phyloP scores from a whole-genome alignment of 2,329 filamentous ascomycete genomes.

The Pseudogymnoascus destructans region DNA sequence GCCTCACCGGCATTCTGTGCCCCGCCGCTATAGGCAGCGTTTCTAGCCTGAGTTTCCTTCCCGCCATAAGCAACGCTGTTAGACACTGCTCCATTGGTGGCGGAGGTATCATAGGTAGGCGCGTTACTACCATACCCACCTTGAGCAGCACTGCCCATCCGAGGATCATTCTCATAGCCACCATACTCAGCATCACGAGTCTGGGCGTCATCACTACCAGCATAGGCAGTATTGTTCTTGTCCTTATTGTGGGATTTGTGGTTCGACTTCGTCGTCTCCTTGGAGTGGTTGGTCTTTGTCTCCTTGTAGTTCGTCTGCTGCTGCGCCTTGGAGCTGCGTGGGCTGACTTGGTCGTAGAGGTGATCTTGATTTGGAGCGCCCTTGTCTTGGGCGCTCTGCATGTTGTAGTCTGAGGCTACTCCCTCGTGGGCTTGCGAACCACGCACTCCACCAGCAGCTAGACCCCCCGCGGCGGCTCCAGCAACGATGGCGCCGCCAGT shows the following conservation, averaged over 20 bases:
- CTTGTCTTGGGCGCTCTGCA: not conserved
- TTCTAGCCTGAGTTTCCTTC: not conserved
- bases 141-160: conserved; percentile 8
- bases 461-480: not conserved
- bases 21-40: not conserved
- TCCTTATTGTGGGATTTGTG: not conserved
- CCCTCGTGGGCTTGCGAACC: not conserved
- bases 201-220: not conserved
- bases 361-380: not conserved
- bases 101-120: not conserved
- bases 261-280: not conserved
- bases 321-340: not conserved
- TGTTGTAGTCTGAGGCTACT: not conserved
- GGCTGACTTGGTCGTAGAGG: not conserved
- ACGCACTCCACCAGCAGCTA: not conserved
- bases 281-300: not conserved
- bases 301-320: not conserved
- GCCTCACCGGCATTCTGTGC: conserved; percentile 13
- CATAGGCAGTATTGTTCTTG: not conserved
- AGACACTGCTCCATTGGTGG: not conserved
- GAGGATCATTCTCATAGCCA: not conserved
- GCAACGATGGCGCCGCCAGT: not conserved
- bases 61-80: not conserved
- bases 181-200: not conserved
- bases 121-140: conserved; percentile 11